A percentile compares a stretch with the other conserved stretches of the same genome.
Conservation (phyloP, 352 stramenopile genomes). For the Sclerospora graminicola region DNA sequence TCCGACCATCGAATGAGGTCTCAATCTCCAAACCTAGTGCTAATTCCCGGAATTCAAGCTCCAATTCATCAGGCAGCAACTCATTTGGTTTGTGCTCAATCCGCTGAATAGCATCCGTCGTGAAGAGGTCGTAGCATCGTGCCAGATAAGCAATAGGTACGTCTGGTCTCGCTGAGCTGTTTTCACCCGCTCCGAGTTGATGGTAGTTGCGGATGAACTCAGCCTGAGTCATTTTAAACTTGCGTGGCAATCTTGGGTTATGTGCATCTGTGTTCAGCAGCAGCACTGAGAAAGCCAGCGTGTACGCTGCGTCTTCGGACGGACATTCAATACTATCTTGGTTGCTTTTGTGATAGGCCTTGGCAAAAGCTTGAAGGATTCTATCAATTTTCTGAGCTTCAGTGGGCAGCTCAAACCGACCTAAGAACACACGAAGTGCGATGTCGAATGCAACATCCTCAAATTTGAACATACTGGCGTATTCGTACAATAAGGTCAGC, state of each 20-base stretch:
- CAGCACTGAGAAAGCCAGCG: slow-evolving; percentile 63
- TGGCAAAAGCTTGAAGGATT: slow-evolving; percentile 72
- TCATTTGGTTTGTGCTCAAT: slow-evolving; percentile 38
- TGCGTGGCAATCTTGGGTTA: slow-evolving; percentile 47
- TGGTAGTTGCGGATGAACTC: slow-evolving; percentile 75
- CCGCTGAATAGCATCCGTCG: slow-evolving; percentile 39
- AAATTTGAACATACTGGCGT: slow-evolving; percentile 61
- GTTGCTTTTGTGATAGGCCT: slow-evolving; percentile 52
- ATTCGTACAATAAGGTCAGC: slow-evolving; percentile 55
- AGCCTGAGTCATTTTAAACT: slow-evolving; percentile 64
- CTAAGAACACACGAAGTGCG: slow-evolving; percentile 58
- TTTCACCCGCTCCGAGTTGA: slow-evolving; percentile 22
- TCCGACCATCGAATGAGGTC: slow-evolving; percentile 60
- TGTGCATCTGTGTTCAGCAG: slow-evolving; percentile 77
- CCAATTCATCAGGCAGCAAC: slow-evolving; percentile 43
- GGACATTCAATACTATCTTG: slow-evolving; percentile 36
- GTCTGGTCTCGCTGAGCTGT: slow-evolving; percentile 15
- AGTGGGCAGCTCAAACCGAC: slow-evolving; percentile 52
- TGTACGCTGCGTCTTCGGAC: slow-evolving; percentile 68
- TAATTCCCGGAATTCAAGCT: slow-evolving; percentile 49
- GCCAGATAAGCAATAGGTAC: slow-evolving; percentile 42
- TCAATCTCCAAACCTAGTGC: slow-evolving; percentile 64
- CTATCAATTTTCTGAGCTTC: slow-evolving; percentile 82
- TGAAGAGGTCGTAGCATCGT: slow-evolving; percentile 59
- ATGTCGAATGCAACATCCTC: slow-evolving; percentile 50